Evolutionary conservation across 768 basidiomycete genomes (phyloP).

Genomic region (Lactarius psammicola): DNA sequence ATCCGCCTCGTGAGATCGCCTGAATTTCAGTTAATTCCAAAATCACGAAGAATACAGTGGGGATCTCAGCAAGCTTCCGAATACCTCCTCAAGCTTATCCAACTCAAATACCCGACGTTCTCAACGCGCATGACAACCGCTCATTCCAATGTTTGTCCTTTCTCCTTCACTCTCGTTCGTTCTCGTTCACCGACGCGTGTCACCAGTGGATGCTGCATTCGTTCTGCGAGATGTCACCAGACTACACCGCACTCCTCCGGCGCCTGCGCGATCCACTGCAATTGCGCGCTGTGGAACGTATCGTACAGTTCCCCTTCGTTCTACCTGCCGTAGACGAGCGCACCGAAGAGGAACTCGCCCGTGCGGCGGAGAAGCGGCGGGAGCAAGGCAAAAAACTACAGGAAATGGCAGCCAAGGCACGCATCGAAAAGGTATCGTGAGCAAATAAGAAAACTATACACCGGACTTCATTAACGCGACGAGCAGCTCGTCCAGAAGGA

Average conservation of each 20-base stretch:
- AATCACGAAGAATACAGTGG: slow-evolving; percentile 79
- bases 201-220: slow-evolving; percentile 86
- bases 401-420: slow-evolving; percentile 82
- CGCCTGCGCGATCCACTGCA: slow-evolving; percentile 62
- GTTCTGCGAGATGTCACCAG: slow-evolving; percentile 77
- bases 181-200: slow-evolving; percentile 4
- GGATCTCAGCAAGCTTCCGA: slow-evolving; percentile 89
- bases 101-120: slow-evolving; percentile 94
- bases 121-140: slow-evolving; percentile 74
- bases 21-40: background rate
- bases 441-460: background rate
- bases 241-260: slow-evolving; percentile 70
- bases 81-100: slow-evolving; percentile 87
- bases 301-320: slow-evolving; percentile 87
- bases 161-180: background rate
- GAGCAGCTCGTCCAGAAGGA: slow-evolving; percentile 72
- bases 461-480: background rate
- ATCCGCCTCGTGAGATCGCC: background rate
- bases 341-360: slow-evolving; percentile 84
- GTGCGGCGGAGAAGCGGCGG: slow-evolving; percentile 71
- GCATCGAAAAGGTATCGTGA: slow-evolving; percentile 73
- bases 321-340: slow-evolving; percentile 69
- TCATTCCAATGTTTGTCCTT: slow-evolving; percentile 67
- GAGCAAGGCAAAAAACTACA: slow-evolving; percentile 89
- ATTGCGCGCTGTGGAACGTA: slow-evolving; percentile 61